Evolutionary conservation across 1,284 basidiomycete genomes (phyloP), one percentile per base, ranked within the genome.

Genomic region (Ganoderma meredithae): DNA sequence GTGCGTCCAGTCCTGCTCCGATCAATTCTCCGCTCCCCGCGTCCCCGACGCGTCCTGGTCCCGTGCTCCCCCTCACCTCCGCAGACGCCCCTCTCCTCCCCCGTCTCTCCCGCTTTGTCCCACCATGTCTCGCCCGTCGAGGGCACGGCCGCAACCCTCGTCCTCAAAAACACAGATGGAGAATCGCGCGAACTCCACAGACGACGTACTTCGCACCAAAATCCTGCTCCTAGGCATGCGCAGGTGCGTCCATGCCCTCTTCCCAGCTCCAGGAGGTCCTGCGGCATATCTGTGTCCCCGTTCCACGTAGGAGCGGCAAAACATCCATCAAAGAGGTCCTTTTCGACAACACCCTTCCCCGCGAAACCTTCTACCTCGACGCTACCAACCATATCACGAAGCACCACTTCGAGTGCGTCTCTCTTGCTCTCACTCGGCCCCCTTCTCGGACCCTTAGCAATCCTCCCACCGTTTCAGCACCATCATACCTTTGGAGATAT

Each of bases 291-390:
- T 31, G 0, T 56, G 40, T 15, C 31, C 6, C 56, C 56, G 0
- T 63, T 8, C 40, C 60, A 64, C 62, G 56, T 72, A 94, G 97
- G 82, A 92, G 94, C 65, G 97, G 97, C 67, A 99, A 99, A 81
- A 94, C 96, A 27, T 96, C 95, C 40, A 95, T 98, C 69, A 88
- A 94, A 74, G 90, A 96, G 78, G 95, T 97, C 40, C 87, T 99
- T 22, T 98, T 98, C 84, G 92, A 97, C 73, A 86, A 91, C 70
- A 83, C 96, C 62, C 85, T 90, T 0, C 88, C 95, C 0, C 95
- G 95, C 77, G 93, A 98, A 76, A 94, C 95, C 0, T 95, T 98
- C 74, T 98, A 94, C 80, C 88, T 98, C 71, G 96, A 98, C 72
- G 89, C 93, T 7, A 96, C 95, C 0, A 91, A 91, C 79, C 89